Evolutionary conservation across 805 yeast genomes (phyloP), one percentile per base, ranked within the genome.

Genomic region (Ascoidea tarda): DNA sequence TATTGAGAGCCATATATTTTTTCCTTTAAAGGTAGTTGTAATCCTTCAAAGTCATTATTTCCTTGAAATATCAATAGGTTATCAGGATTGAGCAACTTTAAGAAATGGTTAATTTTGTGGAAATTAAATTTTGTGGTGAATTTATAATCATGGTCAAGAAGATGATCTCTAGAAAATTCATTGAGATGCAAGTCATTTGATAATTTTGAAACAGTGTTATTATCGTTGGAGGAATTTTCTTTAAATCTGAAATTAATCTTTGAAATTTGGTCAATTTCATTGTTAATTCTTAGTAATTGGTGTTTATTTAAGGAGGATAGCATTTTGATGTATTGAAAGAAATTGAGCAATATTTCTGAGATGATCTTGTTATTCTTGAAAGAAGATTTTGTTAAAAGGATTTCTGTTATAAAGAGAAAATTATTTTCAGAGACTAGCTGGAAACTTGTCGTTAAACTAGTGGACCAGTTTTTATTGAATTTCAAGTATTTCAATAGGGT

Each of bases 1-100:
- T 88, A 87, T 59, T 85, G 84, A 0, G 97, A 88, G 4, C 95
- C 96, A 63, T 93, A 91, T 96, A 96, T 91, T 61, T 79, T 73
- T 64, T 91, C 99, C 21, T 62, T 71, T 14, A 67, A 57, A 52
- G 73, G 69, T 49, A 77, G 67, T 1, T 59, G 68, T 2, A 75
- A 75, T 3, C 80, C 74, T 5, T 73, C 73, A 51, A 78, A 72
- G 57, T 64, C 77, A 65, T 70, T 81, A 33, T 77, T 71, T 12
- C 79, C 69, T 32, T 90, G 63, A 48, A 74, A 68, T 5, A 78
- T 69, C 55, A 87, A 74, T 59, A 84, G 76, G 58, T 87, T 88
- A 28, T 75, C 70, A 0, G 82, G 75, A 46, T 62, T 74, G 52
- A 91, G 70, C 53, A 70, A 69, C 0, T 66, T 58, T 12, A 76